phyloP scores from a whole-genome alignment of 164 flowering plant genomes.

The Vitis cinerea region DNA sequence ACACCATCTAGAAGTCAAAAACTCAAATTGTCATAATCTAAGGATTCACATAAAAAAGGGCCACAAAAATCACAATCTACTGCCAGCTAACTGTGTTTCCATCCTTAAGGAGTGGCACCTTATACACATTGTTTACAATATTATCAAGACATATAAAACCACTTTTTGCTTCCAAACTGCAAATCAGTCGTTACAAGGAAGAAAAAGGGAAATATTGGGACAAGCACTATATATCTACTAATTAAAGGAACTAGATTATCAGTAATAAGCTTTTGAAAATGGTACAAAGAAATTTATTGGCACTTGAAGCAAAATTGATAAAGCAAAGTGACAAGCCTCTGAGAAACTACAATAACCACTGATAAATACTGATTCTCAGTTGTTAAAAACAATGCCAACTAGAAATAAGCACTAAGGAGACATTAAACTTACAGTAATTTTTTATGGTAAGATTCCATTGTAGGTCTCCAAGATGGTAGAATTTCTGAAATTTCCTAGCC shows the following conservation, averaged over 20 bases:
- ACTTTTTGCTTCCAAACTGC: too few species aligned
- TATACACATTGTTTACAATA: not conserved
- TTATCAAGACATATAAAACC: not conserved
- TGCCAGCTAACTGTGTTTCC: not conserved
- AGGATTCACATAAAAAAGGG: not conserved
- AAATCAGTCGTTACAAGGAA: too few species aligned
- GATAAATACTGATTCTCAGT: not conserved
- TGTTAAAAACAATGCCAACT: not conserved
- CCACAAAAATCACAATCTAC: not conserved
- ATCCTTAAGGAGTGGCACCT: not conserved
- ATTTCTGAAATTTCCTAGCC: conserved; percentile 40
- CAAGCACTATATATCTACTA: too few species aligned
- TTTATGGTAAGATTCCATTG: conserved; percentile 64
- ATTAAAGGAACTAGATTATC: too few species aligned
- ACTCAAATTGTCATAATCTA: not conserved
- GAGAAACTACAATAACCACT: too few species aligned
- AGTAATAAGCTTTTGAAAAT: too few species aligned
- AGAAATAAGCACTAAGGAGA: not conserved
- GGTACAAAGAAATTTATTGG: too few species aligned
- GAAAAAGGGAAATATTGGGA: too few species aligned
- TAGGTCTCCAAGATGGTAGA: conserved; percentile 65
- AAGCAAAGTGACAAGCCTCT: too few species aligned
- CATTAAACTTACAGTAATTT: conserved; percentile 53
- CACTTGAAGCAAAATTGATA: too few species aligned
- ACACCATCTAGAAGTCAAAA: not conserved